Percentiles rank a stretch among this genome's conserved stretches.
These are phyloP conservation scores for Petrea volubilis DNA, from an alignment of 257 asterid genomes.

Conservation along the genomic window DNA sequence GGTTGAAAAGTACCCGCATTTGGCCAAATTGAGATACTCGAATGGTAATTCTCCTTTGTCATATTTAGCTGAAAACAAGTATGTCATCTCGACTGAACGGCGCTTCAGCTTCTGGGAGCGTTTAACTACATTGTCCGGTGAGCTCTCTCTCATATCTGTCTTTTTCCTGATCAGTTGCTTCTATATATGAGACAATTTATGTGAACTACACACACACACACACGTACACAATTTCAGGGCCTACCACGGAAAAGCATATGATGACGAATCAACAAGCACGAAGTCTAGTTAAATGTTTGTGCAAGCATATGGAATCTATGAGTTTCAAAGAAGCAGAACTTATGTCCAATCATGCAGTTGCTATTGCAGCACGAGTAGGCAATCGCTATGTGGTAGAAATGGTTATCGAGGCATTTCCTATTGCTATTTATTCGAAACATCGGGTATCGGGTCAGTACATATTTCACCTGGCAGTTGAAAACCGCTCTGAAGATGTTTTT, in stretches of 20 bases:
- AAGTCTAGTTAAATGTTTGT: neutral
- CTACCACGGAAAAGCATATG: neutral
- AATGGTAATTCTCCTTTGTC: neutral
- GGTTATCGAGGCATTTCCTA: slow-evolving; percentile 1
- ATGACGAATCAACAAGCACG: neutral
- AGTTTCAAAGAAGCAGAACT: neutral
- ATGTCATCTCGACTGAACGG: neutral
- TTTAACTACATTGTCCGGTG: neutral
- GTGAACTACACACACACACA: no score
- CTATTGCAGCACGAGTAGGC: slow-evolving; percentile 14
- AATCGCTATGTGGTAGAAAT: slow-evolving; percentile 8
- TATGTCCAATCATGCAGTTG: neutral
- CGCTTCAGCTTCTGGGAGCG: neutral
- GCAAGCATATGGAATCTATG: neutral
- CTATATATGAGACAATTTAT: no score
- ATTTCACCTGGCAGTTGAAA: neutral
- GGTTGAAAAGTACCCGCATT: neutral
- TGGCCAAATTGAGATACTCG: neutral
- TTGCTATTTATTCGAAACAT: no score
- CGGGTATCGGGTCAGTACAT: no score
- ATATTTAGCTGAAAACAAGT: neutral
- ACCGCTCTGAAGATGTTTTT: slow-evolving; percentile 4
- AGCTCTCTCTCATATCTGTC: neutral
- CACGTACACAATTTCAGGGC: neutral
- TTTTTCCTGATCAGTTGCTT: no score